phyloP scores from a whole-genome alignment of 2,329 filamentous ascomycete species.

The Ramichloridium luteum region DNA sequence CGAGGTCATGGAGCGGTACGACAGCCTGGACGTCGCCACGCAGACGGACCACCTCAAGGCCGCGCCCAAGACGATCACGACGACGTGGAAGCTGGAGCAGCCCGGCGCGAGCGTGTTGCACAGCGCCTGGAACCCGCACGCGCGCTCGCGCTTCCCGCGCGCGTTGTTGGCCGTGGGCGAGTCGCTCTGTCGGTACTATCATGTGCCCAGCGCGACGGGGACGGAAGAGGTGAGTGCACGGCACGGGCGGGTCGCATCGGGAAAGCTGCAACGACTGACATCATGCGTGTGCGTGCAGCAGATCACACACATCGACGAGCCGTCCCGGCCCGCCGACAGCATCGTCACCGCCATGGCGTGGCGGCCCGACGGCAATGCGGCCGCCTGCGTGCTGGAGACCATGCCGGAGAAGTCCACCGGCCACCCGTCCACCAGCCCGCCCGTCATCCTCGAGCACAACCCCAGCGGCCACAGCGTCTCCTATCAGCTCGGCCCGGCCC shows the following conservation, averaged over 20 bases:
- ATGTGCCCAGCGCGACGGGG: slow-evolving; percentile 17
- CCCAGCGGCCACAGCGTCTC: slow-evolving; percentile 12
- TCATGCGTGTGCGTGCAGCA: no score
- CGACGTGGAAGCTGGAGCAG: slow-evolving; percentile 23
- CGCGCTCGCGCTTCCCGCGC: slow-evolving; percentile 11
- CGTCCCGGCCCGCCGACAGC: slow-evolving; percentile 15
- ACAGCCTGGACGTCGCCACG: slow-evolving; percentile 22
- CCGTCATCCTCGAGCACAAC: slow-evolving; percentile 17
- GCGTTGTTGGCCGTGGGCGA: slow-evolving; percentile 24
- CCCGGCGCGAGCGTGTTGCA: slow-evolving; percentile 19
- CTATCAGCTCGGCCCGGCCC: slow-evolving; percentile 12
- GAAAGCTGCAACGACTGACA: no score
- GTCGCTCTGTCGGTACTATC: slow-evolving; percentile 23
- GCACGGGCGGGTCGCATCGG: no score
- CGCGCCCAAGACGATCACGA: slow-evolving; percentile 23
- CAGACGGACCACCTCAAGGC: slow-evolving; percentile 25
- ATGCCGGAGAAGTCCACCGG: slow-evolving; percentile 13
- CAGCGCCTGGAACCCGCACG: slow-evolving; percentile 21
- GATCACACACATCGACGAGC: slow-evolving; percentile 18
- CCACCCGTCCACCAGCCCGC: slow-evolving; percentile 10
- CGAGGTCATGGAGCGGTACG: slow-evolving; percentile 20
- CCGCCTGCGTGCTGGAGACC: slow-evolving; percentile 20
- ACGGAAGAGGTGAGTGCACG: slow-evolving; percentile 12
- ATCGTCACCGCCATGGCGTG: slow-evolving; percentile 24
- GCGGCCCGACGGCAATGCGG: slow-evolving; percentile 23